Evolutionary conservation across 2,329 filamentous ascomycete species (phyloP), one percentile per base, ranked within the genome.

Genomic region (Alternaria angustiovoidea): DNA sequence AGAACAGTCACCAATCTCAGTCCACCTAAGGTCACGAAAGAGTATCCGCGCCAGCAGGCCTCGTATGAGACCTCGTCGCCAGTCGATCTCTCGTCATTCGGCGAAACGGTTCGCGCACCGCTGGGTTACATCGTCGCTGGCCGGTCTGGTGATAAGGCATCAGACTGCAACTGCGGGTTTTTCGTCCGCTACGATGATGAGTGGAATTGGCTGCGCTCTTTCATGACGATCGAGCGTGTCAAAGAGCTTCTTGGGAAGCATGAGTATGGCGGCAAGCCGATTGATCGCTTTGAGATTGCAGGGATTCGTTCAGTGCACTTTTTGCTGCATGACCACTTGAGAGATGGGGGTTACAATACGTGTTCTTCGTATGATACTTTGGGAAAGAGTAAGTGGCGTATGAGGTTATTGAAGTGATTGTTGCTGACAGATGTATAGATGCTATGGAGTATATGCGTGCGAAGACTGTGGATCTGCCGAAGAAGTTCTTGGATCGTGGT

Each of bases 91-190:
- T 24, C 26, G 1, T 48, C 51, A 0, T 71, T 71, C 22, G 65
- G 67, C 16, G 63, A 67, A 1, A 79, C 75, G 1, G 70, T 71
- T 0, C 59, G 62, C n/a, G 71, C 77, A 16, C 78, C 76, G 5
- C 67, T 84, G 0, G 81, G 81, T 9, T 79, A 80, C n/a, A 72
- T 83, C 16, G 78, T 78, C 2, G 78, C 83, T 16, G 82, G 77
- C 0, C 70, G 83, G 39, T 81, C 82, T 1, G 77, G 76, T 11
- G 76, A 78, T 49, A 79, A 79, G 48, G 76, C 75, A 14, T 73
- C 71, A 14, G 71, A 79, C 43, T 74, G 70, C 54, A 79, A 79
- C 36, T 73, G 77, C 7, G 77, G 77, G 1, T 77, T 79, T 55
- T 79, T 73, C 67, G 75, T 79, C 0, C 68, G 75, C 1, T 59